phyloP scores from a whole-genome alignment of 495 filamentous ascomycete genomes.

The Sphaerosporella brunnea region DNA sequence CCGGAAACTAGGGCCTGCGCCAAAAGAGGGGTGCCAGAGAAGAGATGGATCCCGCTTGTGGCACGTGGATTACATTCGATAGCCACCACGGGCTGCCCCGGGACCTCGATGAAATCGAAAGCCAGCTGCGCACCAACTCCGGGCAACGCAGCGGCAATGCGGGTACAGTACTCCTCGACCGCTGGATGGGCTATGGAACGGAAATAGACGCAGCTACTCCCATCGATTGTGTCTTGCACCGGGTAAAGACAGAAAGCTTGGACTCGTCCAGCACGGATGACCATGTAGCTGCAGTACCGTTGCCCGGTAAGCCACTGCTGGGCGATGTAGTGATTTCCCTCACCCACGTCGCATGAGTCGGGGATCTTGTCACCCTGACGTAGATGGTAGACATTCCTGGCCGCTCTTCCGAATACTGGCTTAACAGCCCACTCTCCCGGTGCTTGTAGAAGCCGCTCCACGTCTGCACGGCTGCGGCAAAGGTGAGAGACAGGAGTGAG shows the following conservation, averaged over 20 bases:
- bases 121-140: constrained; percentile 13
- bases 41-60: constrained; percentile 24
- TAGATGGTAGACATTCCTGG: constrained; percentile 19
- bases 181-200: constrained; percentile 13
- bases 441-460: constrained; percentile 1
- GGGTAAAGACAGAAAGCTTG: constrained; percentile 20
- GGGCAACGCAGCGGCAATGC: constrained; percentile 8
- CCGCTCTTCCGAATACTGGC: constrained; percentile 24
- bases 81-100: constrained; percentile 7
- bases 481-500: constrained; percentile 14
- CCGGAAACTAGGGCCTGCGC: constrained; percentile 9
- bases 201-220: constrained; percentile 23
- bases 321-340: constrained; percentile 22
- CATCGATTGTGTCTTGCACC: constrained; percentile 24
- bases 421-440: constrained; percentile 23
- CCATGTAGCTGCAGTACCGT: constrained; percentile 21
- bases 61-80: constrained; percentile 26
- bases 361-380: constrained; percentile 7
- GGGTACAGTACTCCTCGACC: constrained; percentile 12
- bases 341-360: background rate
- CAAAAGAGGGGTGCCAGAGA: constrained; percentile 15
- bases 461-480: constrained; percentile 9
- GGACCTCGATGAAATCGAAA: constrained; percentile 21
- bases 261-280: constrained; percentile 12
- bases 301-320: constrained; percentile 23